Conservation (phyloP, 306 rosid genomes). For the Corylus heterophylla region DNA sequence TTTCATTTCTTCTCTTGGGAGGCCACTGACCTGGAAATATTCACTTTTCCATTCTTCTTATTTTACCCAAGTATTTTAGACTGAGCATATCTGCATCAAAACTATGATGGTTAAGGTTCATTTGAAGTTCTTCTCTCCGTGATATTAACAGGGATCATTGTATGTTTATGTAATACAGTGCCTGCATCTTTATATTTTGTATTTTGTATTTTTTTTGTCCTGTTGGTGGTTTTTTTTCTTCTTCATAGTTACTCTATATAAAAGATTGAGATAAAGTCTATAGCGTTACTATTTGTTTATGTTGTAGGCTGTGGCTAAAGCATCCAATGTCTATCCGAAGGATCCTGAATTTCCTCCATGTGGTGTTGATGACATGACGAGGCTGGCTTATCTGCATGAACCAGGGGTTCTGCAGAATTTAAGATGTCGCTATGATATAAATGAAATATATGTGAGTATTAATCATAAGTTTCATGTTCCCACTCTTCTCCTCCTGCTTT, state of each 20-base stretch:
- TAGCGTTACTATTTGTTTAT: neutral
- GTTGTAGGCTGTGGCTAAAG: conserved; percentile 62
- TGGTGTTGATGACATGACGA: conserved; percentile 96
- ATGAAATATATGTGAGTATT: conserved; percentile 85
- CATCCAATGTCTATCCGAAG: conserved; percentile 61
- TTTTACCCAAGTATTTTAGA: neutral
- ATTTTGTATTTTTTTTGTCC: neutral
- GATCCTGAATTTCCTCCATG: conserved; percentile 90
- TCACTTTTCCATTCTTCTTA: neutral
- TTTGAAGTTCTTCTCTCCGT: neutral
- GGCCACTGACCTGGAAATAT: neutral
- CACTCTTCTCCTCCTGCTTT: neutral
- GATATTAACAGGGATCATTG: neutral
- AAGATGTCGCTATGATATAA: conserved; percentile 54
- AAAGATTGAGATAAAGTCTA: neutral
- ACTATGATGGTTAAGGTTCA: neutral
- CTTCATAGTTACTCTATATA: neutral
- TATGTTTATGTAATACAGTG: neutral
- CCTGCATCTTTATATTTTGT: neutral
- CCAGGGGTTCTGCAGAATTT: conserved; percentile 91
- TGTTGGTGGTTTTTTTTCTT: neutral
- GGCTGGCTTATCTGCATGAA: conserved; percentile 91
- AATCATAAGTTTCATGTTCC: neutral
- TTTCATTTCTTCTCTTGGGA: neutral
- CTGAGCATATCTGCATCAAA: neutral